phyloP scores from a whole-genome alignment of 768 basidiomycete species.

The Tricholomella constricta region DNA sequence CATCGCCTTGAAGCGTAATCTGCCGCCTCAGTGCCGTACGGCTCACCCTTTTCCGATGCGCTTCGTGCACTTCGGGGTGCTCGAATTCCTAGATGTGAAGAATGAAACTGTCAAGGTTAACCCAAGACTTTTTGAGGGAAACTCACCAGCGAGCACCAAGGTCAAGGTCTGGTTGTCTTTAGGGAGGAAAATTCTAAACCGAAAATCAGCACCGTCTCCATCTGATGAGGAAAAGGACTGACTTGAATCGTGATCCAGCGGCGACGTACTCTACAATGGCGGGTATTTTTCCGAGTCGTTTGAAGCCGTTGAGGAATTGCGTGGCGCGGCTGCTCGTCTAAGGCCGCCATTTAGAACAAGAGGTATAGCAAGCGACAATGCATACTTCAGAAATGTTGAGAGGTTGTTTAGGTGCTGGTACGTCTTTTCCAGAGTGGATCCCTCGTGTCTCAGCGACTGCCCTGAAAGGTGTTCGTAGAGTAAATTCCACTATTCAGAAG shows the following conservation, averaged over 20 bases:
- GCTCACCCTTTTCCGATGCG: conserved; percentile 82
- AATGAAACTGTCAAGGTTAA: neutral
- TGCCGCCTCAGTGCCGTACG: conserved; percentile 80
- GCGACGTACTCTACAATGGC: conserved; percentile 94
- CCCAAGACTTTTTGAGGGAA: neutral
- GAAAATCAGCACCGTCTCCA: neutral
- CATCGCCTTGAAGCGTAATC: conserved; percentile 79
- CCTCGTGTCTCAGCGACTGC: conserved; percentile 79
- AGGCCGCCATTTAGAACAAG: neutral
- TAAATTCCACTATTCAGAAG: neutral
- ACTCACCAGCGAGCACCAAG: conserved; percentile 80
- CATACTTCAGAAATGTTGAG: conserved; percentile 89
- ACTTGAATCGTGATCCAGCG: conserved; percentile 96
- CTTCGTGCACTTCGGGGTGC: conserved; percentile 86
- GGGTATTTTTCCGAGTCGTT: conserved; percentile 79
- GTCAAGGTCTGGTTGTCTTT: conserved; percentile 95
- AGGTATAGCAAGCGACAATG: neutral
- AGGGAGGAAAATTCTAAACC: conserved; percentile 70
- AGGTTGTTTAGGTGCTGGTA: conserved; percentile 74
- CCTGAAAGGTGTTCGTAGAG: conserved; percentile 39
- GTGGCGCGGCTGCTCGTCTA: conserved; percentile 74
- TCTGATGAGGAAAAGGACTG: conserved; percentile 16
- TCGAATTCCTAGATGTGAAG: conserved; percentile 65
- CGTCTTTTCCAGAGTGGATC: conserved; percentile 91
- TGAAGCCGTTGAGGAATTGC: conserved; percentile 90